Evolutionary conservation across 768 basidiomycete genomes (phyloP).

Genomic region (Hygrophoropsis aurantiaca): DNA sequence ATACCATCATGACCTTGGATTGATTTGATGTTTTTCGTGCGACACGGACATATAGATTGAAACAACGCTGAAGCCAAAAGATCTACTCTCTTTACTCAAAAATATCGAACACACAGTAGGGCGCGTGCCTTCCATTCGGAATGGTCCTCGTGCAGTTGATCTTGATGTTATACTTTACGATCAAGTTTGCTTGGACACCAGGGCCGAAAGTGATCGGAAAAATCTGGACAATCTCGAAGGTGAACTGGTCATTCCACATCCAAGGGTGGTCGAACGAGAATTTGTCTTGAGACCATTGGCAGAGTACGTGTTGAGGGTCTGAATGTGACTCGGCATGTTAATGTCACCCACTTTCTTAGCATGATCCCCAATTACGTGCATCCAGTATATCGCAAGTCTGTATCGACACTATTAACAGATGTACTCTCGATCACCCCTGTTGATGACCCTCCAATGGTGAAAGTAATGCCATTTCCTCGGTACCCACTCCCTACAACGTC

Average conservation of each 20-base stretch:
- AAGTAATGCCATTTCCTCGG: slow-evolving; percentile 73
- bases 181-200: slow-evolving; percentile 55
- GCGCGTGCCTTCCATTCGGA: slow-evolving; percentile 71
- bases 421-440: slow-evolving; percentile 31
- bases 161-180: slow-evolving; percentile 86
- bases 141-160: slow-evolving; percentile 90
- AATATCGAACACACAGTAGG: slow-evolving; percentile 73
- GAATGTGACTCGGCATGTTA: too few relatives aligned
- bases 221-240: slow-evolving; percentile 54
- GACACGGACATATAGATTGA: slow-evolving; percentile 77
- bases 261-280: slow-evolving; percentile 77
- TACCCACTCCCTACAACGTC: slow-evolving; percentile 37
- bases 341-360: slow-evolving; percentile 41
- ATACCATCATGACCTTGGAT: too few relatives aligned
- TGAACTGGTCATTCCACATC: slow-evolving; percentile 85
- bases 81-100: slow-evolving; percentile 67
- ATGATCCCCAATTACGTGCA: slow-evolving; percentile 78
- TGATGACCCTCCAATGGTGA: slow-evolving; percentile 53
- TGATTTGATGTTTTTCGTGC: background rate
- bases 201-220: slow-evolving; percentile 36
- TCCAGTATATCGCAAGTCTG: slow-evolving; percentile 50
- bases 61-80: slow-evolving; percentile 62
- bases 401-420: slow-evolving; percentile 46
- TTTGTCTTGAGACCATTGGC: slow-evolving; percentile 87
- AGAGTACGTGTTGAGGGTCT: slow-evolving; percentile 72